Evolutionary conservation across 2,329 filamentous ascomycete species (phyloP), one percentile per base, ranked within the genome.

Genomic region (Bisporella sp.): DNA sequence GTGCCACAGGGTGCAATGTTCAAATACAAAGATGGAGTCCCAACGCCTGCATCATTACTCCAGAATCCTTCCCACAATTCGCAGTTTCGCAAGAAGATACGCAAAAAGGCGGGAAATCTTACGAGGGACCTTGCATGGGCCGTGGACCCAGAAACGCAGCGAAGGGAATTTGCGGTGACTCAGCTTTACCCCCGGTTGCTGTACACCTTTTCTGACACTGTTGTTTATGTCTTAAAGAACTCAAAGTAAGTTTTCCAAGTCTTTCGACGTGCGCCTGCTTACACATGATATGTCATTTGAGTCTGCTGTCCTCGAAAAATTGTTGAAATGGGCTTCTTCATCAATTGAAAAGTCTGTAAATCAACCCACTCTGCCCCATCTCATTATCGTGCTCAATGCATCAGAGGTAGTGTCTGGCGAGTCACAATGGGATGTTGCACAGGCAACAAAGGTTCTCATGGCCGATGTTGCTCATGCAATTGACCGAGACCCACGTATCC

Each of bases 291-390:
- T 68, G 33, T 62, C 69, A 5, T 66, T 74, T 41, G 72, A 75
- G 48, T 64, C 62, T 7, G 69, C 71, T 13, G 52, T 49, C 2
- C 62, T 75, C 21, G 63, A 67, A 45, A 65, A 63, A 52, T 63
- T 79, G 4, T 58, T 79, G 9, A 66, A 70, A 39, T 79, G 76
- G 76, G 76, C 74, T 11, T 68, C 69, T 3, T 70, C 73, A 9
- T 72, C 73, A 1, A 64, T 79, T 5, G 75, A 79, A 54, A 76
- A 71, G 52, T 76, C 75, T 0, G 68, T 73, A 41, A 79, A 79
- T 51, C 77, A 80, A 54, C 76, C 77, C 0, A 69, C 73, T 2
- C 67, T 80, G 3, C 76, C 77, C 3, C 74, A 78, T 57, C 76
- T 73, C 5, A 70, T n/a, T 81, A 73, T 81, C 41, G 74, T 73